Evolutionary conservation across 805 yeast genomes (phyloP).

Genomic region (Priceomyces medius): DNA sequence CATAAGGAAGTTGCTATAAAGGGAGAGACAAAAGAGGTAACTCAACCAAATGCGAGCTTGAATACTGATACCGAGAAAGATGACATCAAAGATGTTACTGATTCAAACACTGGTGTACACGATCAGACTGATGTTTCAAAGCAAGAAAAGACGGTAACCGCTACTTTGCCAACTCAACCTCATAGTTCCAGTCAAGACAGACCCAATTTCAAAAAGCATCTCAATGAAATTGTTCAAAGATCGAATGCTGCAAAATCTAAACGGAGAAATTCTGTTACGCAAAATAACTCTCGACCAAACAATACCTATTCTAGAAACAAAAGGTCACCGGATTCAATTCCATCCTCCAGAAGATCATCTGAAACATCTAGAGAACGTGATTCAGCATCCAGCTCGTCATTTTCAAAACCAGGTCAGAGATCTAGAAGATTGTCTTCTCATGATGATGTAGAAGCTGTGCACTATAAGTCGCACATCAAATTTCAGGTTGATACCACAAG

Average conservation of each 20-base stretch:
- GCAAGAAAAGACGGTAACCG: too few species aligned
- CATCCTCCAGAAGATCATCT: conserved; percentile 3
- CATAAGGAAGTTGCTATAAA: background rate
- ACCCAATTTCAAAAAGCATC: conserved; percentile 33
- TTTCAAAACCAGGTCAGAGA: background rate
- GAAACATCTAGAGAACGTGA: background rate
- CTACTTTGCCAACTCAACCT: too few species aligned
- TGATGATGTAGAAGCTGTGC: background rate
- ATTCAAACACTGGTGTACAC: too few species aligned
- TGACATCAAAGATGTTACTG: too few species aligned
- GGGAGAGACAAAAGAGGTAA: background rate
- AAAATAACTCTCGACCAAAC: background rate
- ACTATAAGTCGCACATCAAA: background rate
- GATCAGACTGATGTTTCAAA: too few species aligned
- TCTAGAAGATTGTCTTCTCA: background rate
- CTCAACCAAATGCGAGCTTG: background rate
- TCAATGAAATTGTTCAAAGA: conserved; percentile 25
- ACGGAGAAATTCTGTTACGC: conserved; percentile 4
- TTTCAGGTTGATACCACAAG: background rate
- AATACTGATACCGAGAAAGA: background rate
- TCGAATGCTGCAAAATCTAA: conserved; percentile 17
- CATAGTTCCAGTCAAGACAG: conserved; percentile 16
- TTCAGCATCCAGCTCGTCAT: background rate
- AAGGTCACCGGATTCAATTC: background rate
- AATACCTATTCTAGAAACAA: background rate